A percentile compares a stretch with the other conserved stretches of the same genome.
Evolutionary conservation across 345 rosid species (phyloP).

Genomic region (Lepidium didymum): DNA sequence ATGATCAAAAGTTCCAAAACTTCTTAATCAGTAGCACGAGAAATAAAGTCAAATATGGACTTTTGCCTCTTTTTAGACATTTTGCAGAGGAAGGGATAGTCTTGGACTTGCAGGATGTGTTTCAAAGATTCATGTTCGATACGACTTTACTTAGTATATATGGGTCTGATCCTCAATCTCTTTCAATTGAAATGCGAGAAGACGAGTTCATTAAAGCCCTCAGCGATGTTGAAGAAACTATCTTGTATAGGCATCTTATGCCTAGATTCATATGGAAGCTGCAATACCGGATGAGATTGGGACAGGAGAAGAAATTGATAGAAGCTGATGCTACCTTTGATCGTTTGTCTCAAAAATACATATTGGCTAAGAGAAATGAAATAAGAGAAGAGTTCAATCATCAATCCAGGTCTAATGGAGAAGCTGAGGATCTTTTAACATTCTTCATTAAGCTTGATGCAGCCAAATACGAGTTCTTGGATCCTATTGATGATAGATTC

Average conservation of each 20-base stretch:
- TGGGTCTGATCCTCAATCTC: constrained; percentile 30
- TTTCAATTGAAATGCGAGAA: constrained; percentile 1
- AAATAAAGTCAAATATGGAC: background rate
- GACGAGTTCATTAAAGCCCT: constrained; percentile 15
- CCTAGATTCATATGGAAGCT: constrained; percentile 32
- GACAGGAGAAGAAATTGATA: constrained; percentile 29
- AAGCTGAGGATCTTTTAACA: constrained; percentile 25
- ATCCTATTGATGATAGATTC: constrained; percentile 22
- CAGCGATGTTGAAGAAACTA: constrained; percentile 11
- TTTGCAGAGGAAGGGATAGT: background rate
- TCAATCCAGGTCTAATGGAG: background rate
- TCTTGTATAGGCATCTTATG: constrained; percentile 1
- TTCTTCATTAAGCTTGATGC: constrained; percentile 18
- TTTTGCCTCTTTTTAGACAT: constrained; percentile 19
- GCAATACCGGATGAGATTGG: constrained; percentile 16
- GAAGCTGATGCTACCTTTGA: constrained; percentile 5
- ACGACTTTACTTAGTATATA: constrained; percentile 22
- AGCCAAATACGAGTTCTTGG: background rate
- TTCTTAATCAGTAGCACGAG: background rate
- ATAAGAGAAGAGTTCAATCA: constrained; percentile 1
- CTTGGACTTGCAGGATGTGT: constrained; percentile 1
- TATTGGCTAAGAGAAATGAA: background rate
- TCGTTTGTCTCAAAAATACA: background rate
- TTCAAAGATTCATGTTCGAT: constrained; percentile 31
- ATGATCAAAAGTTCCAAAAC: background rate